These are phyloP conservation scores for Friedmanniomyces simplex DNA, from an alignment of 495 filamentous ascomycete genomes.

Conservation along the genomic window DNA sequence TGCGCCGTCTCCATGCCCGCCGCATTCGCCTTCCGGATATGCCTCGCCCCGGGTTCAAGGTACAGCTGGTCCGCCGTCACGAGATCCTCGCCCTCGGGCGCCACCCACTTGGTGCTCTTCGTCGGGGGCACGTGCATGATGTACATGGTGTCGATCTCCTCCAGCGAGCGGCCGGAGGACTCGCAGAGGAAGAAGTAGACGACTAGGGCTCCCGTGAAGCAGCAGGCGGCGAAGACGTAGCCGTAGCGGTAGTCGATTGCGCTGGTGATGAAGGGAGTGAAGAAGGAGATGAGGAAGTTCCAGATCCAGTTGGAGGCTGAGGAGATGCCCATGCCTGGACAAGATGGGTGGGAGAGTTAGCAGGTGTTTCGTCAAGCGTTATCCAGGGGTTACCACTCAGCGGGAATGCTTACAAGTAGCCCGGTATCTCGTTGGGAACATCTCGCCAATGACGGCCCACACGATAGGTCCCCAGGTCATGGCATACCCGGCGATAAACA, in stretches of 20 bases:
- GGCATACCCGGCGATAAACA: constrained; percentile 48
- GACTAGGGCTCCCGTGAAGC: constrained; percentile 49
- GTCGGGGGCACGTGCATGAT: constrained; percentile 57
- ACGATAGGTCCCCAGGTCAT: constrained; percentile 77
- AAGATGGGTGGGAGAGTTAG: too few relatives aligned
- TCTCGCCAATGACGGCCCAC: constrained; percentile 70
- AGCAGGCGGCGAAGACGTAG: constrained; percentile 68
- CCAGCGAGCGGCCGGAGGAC: constrained; percentile 54
- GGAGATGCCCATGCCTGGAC: constrained; percentile 32
- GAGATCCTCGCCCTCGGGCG: constrained; percentile 32
- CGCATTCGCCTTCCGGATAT: constrained; percentile 16
- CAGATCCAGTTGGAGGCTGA: constrained; percentile 81
- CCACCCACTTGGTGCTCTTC: constrained; percentile 50
- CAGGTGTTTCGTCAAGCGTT: too few relatives aligned
- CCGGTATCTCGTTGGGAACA: constrained; percentile 69
- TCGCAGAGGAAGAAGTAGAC: constrained; percentile 77
- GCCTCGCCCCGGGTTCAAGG: constrained; percentile 18
- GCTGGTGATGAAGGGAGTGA: constrained; percentile 64
- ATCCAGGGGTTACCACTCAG: too few relatives aligned
- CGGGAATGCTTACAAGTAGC: too few relatives aligned
- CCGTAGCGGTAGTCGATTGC: constrained; percentile 67
- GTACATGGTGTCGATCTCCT: constrained; percentile 85
- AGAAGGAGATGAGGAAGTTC: constrained; percentile 83
- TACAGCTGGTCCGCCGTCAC: constrained; percentile 16
- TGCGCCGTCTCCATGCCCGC: constrained; percentile 16